Evolutionary conservation across 1,284 basidiomycete species (phyloP).

Genomic region (Schizophyllum amplum): DNA sequence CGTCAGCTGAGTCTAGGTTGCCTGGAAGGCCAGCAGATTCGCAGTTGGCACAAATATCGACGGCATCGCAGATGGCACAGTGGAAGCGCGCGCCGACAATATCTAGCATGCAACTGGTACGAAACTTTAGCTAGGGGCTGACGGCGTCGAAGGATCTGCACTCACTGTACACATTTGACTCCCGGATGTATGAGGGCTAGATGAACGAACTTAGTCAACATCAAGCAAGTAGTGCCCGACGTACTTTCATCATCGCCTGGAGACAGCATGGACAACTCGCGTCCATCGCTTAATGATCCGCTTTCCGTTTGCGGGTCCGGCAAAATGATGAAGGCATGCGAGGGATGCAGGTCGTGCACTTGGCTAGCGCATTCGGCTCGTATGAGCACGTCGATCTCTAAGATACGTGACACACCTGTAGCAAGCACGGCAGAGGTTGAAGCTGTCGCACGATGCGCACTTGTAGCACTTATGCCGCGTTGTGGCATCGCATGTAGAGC

Average conservation of each 20-base stretch:
- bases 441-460: constrained; percentile 74
- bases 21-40: constrained; percentile 79
- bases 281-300: not conserved
- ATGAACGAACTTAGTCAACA: constrained; percentile 2
- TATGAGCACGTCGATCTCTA: constrained; percentile 6
- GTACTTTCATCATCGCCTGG: constrained; percentile 55
- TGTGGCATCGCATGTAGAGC: constrained; percentile 68
- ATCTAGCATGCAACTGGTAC: constrained; percentile 75
- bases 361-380: constrained; percentile 31
- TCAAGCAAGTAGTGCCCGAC: constrained; percentile 17
- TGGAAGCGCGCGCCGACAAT: constrained; percentile 88
- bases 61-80: constrained; percentile 76
- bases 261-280: constrained; percentile 22
- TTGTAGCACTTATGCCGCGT: constrained; percentile 67
- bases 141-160: constrained; percentile 12
- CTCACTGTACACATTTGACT: constrained; percentile 75
- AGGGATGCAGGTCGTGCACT: constrained; percentile 85
- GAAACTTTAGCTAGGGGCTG: constrained; percentile 4
- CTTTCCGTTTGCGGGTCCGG: constrained; percentile 42
- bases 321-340: constrained; percentile 75
- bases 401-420: constrained; percentile 45
- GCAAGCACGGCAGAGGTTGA: constrained; percentile 76
- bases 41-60: constrained; percentile 85
- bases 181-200: constrained; percentile 66
- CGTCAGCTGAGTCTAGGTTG: constrained; percentile 66